Evolutionary conservation across 257 asterid species (phyloP).

Genomic region (Plectranthus barbatus): DNA sequence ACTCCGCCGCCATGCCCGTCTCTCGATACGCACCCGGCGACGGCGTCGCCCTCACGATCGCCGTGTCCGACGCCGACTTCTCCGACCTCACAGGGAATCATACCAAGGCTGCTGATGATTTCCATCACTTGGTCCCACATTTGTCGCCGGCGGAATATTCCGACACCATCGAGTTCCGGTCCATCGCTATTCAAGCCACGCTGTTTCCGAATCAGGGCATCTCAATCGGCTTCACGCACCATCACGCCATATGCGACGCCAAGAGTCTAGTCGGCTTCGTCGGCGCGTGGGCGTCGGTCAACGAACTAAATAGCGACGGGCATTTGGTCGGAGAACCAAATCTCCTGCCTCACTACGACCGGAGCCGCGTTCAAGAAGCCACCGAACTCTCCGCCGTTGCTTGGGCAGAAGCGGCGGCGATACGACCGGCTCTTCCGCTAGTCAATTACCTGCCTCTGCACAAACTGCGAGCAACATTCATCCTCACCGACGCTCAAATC

Average conservation of each 20-base stretch:
- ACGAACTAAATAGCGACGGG: background rate
- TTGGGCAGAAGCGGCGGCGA: background rate
- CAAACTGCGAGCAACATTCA: background rate
- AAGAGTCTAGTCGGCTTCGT: background rate
- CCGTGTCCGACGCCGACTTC: slow-evolving; percentile 19
- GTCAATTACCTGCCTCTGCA: background rate
- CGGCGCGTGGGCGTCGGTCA: background rate
- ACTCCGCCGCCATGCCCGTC: background rate
- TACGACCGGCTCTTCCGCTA: background rate
- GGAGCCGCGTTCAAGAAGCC: background rate
- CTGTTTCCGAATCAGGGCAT: background rate
- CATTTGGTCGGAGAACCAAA: background rate
- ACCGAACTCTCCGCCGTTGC: background rate
- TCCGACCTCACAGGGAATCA: slow-evolving; percentile 4
- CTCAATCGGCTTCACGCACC: background rate
- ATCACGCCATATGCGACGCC: background rate
- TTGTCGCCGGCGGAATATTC: background rate
- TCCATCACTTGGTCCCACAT: slow-evolving; percentile 20
- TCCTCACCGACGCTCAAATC: background rate
- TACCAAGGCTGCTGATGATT: slow-evolving; percentile 19
- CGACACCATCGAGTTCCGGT: background rate
- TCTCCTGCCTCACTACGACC: background rate
- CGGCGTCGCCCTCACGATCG: slow-evolving; percentile 8
- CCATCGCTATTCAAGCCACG: background rate
- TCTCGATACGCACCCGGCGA: background rate